Evolutionary conservation across 2,329 filamentous ascomycete genomes (phyloP).

Genomic region (Botryotinia globosa): DNA sequence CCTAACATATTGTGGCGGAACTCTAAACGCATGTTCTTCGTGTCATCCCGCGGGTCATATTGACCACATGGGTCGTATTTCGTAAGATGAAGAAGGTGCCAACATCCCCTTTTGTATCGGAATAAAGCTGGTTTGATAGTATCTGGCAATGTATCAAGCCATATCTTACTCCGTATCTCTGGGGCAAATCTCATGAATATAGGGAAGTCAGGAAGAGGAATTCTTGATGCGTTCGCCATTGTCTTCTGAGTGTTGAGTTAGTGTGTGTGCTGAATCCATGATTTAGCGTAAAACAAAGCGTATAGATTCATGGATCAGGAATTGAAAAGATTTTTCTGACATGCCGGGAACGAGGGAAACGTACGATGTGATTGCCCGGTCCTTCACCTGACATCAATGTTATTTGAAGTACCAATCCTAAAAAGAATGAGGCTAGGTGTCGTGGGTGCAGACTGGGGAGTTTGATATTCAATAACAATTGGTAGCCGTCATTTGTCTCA

Average conservation of each 20-base stretch:
- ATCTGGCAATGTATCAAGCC: not conserved
- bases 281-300: not conserved
- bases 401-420: not conserved
- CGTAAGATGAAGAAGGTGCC: not conserved
- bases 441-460: not conserved
- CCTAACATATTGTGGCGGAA: not conserved
- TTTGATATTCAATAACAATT: not conserved
- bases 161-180: not conserved
- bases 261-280: too few relatives aligned
- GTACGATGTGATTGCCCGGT: not conserved
- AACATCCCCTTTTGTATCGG: not conserved
- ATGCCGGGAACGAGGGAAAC: not conserved
- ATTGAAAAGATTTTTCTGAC: not conserved
- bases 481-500: not conserved
- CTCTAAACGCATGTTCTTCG: not conserved
- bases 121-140: not conserved
- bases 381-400: not conserved
- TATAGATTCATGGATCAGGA: not conserved
- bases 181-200: not conserved
- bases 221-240: not conserved
- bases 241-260: not conserved
- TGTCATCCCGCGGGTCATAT: not conserved
- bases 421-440: not conserved
- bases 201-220: not conserved
- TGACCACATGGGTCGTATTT: not conserved